Base-by-base conservation (phyloP, 169 alveolate genomes). In the Cryptosporidium muris region DNA sequence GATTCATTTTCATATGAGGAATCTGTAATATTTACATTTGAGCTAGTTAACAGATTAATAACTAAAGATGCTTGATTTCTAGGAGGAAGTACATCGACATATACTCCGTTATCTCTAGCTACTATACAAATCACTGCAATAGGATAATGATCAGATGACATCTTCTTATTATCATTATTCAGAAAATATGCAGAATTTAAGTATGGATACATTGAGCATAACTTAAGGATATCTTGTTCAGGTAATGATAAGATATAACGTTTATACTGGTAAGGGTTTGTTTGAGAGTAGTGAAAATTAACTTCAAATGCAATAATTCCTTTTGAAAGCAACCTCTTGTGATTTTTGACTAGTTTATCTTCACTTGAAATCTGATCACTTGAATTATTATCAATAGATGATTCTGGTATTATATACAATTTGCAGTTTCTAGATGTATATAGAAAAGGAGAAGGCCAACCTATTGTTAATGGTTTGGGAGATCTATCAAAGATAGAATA, bases 41-140 rank as follows among this genome's bases (percentile, higher is more conserved):
- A 49, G 37, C n/a, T 66, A 5, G 52, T 34, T 14, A 74, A 40
- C 48, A 74, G 34, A 45, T 74, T 60, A 5, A 74, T 12, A 6
- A 74, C 25, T 45, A 74, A 34, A 7, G 85, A 74, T 4, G 85
- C 54, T 6, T 74, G 85, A 40, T 74, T 74, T 60, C 85, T 74
- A 9, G 85, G 85, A 6, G 85, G 85, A 38, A 74, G 68, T n/a
- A 74, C 51, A 58, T 74, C 85, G 1, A 74, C 43, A 47, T 74
- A 74, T n/a, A 74, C 51, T 4, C 85, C 85, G 7, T 60, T 74
- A 14, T 74, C 60, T 60, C 85, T 74, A 8, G 85, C 67, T 47
- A 60, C 45, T 12, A 74, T 74, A 1, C 74, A 74, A 34, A 74
- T 74, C 6, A 60, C 60, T 12, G 85, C 85, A n/a, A 74, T 58